Percentiles rank a stretch among this genome's conserved stretches.
phyloP scores from a whole-genome alignment of 78 protist genomes.

The Monocercomonoides exilis region DNA sequence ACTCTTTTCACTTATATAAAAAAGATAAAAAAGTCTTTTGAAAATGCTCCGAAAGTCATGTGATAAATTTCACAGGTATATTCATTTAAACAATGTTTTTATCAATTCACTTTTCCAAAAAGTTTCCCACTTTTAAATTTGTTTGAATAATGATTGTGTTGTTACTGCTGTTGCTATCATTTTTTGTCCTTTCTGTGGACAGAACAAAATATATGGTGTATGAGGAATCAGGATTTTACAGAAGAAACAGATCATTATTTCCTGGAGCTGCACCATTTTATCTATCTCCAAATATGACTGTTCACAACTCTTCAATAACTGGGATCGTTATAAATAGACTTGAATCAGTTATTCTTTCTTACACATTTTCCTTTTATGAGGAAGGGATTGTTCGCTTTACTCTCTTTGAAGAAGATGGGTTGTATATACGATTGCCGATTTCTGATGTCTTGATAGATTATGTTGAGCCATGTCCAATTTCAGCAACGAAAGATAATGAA shows the following conservation, averaged over 20 bases:
- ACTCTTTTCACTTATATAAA: too few species aligned
- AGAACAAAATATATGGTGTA: slow-evolving; percentile 8
- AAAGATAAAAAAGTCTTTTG: too few species aligned
- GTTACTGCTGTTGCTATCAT: too few species aligned
- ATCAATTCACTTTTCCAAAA: too few species aligned
- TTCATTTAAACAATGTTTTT: too few species aligned
- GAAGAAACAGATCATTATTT: not conserved
- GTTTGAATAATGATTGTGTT: too few species aligned
- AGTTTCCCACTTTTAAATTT: too few species aligned
- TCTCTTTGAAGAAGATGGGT: slow-evolving; percentile 10
- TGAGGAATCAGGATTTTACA: slow-evolving; percentile 6
- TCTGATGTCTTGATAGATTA: not conserved
- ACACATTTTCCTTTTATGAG: not conserved
- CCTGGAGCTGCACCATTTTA: not conserved
- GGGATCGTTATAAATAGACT: not conserved
- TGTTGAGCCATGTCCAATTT: not conserved
- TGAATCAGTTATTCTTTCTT: not conserved
- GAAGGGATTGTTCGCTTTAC: slow-evolving; percentile 19
- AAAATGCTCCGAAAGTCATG: too few species aligned
- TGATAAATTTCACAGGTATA: too few species aligned
- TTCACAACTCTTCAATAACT: not conserved
- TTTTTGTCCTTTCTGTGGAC: too few species aligned
- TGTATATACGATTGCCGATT: not conserved
- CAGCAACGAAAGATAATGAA: not conserved
- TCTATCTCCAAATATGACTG: not conserved